phyloP scores from a whole-genome alignment of 2,329 filamentous ascomycete species.

The Fusarium cicatricum region DNA sequence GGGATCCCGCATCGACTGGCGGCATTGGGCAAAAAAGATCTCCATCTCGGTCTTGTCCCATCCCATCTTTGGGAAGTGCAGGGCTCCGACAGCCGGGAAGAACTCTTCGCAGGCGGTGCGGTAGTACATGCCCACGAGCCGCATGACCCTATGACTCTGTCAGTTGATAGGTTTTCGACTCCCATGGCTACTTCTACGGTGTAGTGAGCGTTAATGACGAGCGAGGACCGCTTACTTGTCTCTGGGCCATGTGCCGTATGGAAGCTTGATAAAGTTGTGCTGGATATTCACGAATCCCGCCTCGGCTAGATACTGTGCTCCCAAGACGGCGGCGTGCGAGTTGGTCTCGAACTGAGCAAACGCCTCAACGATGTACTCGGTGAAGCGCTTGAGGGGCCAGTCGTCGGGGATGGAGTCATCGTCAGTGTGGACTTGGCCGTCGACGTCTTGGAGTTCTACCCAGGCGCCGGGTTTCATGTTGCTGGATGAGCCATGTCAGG shows the following conservation, averaged over 20 bases:
- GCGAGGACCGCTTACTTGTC: conserved; percentile 48
- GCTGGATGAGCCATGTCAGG: conserved; percentile 25
- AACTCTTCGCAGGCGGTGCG: conserved; percentile 52
- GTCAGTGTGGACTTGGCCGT: conserved; percentile 50
- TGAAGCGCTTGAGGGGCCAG: conserved; percentile 47
- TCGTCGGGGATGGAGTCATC: conserved; percentile 47
- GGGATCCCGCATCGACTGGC: conserved; percentile 44
- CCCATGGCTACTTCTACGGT: too few relatives aligned
- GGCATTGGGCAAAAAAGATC: conserved; percentile 44
- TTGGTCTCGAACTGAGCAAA: conserved; percentile 50
- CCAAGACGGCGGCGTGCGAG: conserved; percentile 50
- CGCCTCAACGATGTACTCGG: conserved; percentile 46
- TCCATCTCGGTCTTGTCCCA: conserved; percentile 48
- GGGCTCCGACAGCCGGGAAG: conserved; percentile 50
- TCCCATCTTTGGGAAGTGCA: conserved; percentile 50
- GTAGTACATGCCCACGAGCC: conserved; percentile 53
- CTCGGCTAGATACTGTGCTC: conserved; percentile 46
- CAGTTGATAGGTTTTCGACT: background rate
- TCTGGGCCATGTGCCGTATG: conserved; percentile 57
- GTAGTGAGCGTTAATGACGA: too few relatives aligned
- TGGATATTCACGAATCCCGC: conserved; percentile 52
- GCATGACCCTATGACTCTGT: conserved; percentile 42
- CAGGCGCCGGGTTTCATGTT: conserved; percentile 55
- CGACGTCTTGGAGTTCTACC: conserved; percentile 57
- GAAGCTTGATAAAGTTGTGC: conserved; percentile 52